Percentiles rank a stretch among this genome's conserved stretches.
Evolutionary conservation across 805 yeast genomes (phyloP).

Genomic region (Yarrowia hollandica): DNA sequence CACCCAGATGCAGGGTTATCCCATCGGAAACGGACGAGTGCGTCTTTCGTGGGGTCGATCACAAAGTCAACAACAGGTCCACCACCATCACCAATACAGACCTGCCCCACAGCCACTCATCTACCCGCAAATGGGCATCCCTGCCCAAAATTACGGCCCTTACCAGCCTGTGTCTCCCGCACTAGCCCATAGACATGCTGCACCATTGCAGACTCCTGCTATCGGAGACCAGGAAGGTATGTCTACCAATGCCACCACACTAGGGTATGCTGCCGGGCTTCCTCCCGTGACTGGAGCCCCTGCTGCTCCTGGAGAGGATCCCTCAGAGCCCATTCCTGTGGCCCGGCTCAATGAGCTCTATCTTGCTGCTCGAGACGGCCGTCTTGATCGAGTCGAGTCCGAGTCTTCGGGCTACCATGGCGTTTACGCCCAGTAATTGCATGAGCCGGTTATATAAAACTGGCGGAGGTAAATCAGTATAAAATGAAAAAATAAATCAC

Average conservation of each 20-base stretch:
- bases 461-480: not conserved
- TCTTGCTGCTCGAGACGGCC: constrained; percentile 57
- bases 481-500: not conserved
- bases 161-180: constrained; percentile 41
- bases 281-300: constrained; percentile 31
- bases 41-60: constrained; percentile 88
- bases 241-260: constrained; percentile 28
- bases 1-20: constrained; percentile 84
- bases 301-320: constrained; percentile 39
- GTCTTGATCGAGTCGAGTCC: constrained; percentile 55
- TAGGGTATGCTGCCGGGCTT: constrained; percentile 12
- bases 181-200: constrained; percentile 36
- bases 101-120: constrained; percentile 41
- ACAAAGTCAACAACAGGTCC: constrained; percentile 34
- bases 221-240: constrained; percentile 19
- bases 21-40: constrained; percentile 78
- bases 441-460: constrained; percentile 1
- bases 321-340: constrained; percentile 43
- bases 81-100: constrained; percentile 40
- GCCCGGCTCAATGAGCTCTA: constrained; percentile 54
- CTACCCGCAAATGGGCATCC: constrained; percentile 41
- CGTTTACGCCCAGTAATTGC: constrained; percentile 43
- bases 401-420: constrained; percentile 48
- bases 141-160: constrained; percentile 41
- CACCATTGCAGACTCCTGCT: constrained; percentile 30